Conservation (phyloP, 192 early-diverging fungal genomes). For the Backusella luteola region DNA sequence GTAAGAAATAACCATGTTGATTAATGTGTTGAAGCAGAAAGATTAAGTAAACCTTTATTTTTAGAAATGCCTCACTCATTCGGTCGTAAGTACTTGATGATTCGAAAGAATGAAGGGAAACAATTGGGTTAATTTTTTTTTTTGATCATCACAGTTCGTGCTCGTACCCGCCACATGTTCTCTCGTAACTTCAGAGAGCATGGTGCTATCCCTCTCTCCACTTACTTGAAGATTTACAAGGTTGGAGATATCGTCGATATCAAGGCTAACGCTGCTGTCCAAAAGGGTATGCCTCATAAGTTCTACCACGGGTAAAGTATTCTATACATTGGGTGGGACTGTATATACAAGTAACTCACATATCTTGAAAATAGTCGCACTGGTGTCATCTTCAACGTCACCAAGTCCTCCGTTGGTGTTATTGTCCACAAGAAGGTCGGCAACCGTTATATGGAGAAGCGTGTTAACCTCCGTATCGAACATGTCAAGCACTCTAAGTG, state of each 20-base stretch:
- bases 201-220: too few relatives aligned
- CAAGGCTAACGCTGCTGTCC: too few relatives aligned
- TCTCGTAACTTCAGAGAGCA: too few relatives aligned
- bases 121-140: not conserved
- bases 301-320: slow-evolving; percentile 92
- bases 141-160: not conserved
- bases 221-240: too few relatives aligned
- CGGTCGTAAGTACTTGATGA: slow-evolving; percentile 31
- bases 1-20: not conserved
- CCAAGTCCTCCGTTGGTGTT: slow-evolving; percentile 98
- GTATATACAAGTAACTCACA: not conserved
- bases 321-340: not conserved
- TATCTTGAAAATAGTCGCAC: slow-evolving; percentile 58
- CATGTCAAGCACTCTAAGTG: slow-evolving; percentile 99
- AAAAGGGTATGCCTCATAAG: slow-evolving; percentile 99
- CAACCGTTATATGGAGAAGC: slow-evolving; percentile 98
- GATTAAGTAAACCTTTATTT: not conserved
- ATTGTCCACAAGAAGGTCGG: slow-evolving; percentile 98
- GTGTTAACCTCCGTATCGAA: slow-evolving; percentile 96
- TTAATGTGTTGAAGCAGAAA: not conserved
- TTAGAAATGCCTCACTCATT: slow-evolving; percentile 41
- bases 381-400: slow-evolving; percentile 99
- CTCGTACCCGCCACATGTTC: too few relatives aligned
- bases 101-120: not conserved
- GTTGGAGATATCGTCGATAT: too few relatives aligned